These are phyloP conservation scores for Typha latifolia DNA, from an alignment of 176 grass and related monocot genomes.

Conservation along the genomic window DNA sequence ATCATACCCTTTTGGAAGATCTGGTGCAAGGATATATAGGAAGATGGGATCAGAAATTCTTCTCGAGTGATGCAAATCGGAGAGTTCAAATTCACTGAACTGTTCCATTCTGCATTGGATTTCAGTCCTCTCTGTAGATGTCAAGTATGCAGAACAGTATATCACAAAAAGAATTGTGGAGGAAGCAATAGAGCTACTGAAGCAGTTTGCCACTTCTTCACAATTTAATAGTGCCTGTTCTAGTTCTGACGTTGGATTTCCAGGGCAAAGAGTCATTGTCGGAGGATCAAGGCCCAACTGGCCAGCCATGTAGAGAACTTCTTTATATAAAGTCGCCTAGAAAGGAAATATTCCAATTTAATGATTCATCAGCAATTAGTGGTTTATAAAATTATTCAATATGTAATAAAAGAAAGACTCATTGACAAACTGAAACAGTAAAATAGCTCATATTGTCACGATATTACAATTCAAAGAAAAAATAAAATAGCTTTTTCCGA, in stretches of 20 bases:
- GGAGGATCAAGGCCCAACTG: conserved; percentile 87
- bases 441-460: no score
- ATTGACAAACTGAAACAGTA: no score
- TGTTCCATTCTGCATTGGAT: conserved; percentile 38
- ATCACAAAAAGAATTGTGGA: conserved; percentile 69
- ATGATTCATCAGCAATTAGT: conserved; percentile 6
- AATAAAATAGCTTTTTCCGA: no score
- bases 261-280: conserved; percentile 58
- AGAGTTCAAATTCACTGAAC: conserved; percentile 16
- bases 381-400: no score
- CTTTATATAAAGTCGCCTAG: conserved; percentile 69
- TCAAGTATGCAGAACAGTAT: conserved; percentile 62
- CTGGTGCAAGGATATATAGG: conserved; percentile 68
- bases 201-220: conserved; percentile 70
- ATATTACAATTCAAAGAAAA: no score
- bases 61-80: conserved; percentile 23
- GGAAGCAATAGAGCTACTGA: conserved; percentile 57
- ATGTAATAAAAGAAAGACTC: no score
- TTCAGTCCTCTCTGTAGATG: conserved; percentile 37
- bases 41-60: conserved; percentile 35
- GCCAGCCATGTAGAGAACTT: conserved; percentile 84
- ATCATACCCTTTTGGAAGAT: conserved; percentile 83
- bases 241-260: conserved; percentile 48
- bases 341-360: conserved; percentile 13
- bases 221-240: conserved; percentile 67